Percentiles rank a stretch among this genome's conserved stretches.
These are phyloP conservation scores for Lactifluus rugatus DNA, from an alignment of 768 basidiomycete genomes.

Conservation along the genomic window DNA sequence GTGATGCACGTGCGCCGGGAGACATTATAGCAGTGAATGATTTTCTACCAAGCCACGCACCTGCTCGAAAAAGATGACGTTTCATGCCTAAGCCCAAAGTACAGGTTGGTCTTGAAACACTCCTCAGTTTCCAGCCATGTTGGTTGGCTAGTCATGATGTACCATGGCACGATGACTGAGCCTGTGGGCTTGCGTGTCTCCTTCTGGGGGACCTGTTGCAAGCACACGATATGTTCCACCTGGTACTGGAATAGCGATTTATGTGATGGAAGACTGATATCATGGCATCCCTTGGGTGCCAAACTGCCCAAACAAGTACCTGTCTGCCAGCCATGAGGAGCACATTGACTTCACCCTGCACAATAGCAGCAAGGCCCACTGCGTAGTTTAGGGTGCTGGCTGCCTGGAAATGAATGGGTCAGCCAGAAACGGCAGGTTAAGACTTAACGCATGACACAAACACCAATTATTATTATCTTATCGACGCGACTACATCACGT, in stretches of 20 bases:
- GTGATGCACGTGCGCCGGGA: no score
- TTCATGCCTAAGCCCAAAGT: conserved; percentile 71
- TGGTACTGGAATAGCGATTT: conserved; percentile 95
- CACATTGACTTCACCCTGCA: conserved; percentile 80
- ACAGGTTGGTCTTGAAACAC: conserved; percentile 68
- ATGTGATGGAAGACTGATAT: conserved; percentile 88
- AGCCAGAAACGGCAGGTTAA: no score
- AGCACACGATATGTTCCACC: conserved; percentile 82
- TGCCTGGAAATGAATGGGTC: no score
- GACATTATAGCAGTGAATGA: neutral
- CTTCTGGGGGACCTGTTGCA: conserved; percentile 67
- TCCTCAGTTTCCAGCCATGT: conserved; percentile 78
- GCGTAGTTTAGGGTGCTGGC: no score
- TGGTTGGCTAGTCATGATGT: conserved; percentile 98
- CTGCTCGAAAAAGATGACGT: conserved; percentile 95
- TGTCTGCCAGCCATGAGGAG: conserved; percentile 98
- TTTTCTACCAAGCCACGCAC: conserved; percentile 32
- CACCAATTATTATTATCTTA: no score
- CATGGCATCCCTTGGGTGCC: conserved; percentile 96
- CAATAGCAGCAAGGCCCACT: conserved; percentile 72
- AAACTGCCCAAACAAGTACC: conserved; percentile 88
- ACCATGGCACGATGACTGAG: conserved; percentile 83
- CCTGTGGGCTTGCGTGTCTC: conserved; percentile 41
- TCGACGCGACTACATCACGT: no score
- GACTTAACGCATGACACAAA: no score